Evolutionary conservation across 306 rosid species (phyloP), one percentile per base, ranked within the genome.

Genomic region (Medicago truncatula): DNA sequence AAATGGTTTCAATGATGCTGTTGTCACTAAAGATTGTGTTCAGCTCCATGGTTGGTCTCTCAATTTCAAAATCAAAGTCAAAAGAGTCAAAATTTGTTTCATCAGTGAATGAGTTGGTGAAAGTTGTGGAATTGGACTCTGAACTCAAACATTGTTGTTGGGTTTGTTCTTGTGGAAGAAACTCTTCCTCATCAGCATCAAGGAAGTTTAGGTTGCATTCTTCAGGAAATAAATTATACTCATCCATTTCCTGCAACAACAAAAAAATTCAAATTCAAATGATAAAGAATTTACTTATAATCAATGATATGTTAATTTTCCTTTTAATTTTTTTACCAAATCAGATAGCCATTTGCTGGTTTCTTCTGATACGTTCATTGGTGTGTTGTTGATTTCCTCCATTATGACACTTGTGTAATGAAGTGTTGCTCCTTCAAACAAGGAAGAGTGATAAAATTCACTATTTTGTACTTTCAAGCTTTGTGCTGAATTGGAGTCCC

Each of bases 201-300:
- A 87, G 34, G 40, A 71, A 60, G 56, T 78, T 78, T 80, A 82
- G 7, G 54, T 70, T 53, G 40, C 81, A 75, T 14, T 86, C 80
- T 52, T 39, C 82, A 7, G 21, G 64, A 74, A 74, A 84, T 36
- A 85, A 59, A 49, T 70, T 63, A 84, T 73, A 84, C 3, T 84
- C 91, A 15, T 87, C 86, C 80, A 86, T 74, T 52, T 71, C 89
- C 96, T 90, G 40, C 39, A 47, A 28, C 0, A 28, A 25, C 3
- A 25, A 25, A 28, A 28, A 28, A 28, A 28, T 28, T 3, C 3
- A 28, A 36, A n/a, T 31, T 40, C 0, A 58, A 40, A 9, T 52
- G 60, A 41, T 67, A 14, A 13, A 61, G 36, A 17, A 54, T 14
- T 67, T 21, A 5, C 46, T 31, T 21, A 2, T 64, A 11, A 69